These are phyloP conservation scores for Rhizopogon vesiculosus DNA, from an alignment of 768 basidiomycete genomes.

Conservation along the genomic window DNA sequence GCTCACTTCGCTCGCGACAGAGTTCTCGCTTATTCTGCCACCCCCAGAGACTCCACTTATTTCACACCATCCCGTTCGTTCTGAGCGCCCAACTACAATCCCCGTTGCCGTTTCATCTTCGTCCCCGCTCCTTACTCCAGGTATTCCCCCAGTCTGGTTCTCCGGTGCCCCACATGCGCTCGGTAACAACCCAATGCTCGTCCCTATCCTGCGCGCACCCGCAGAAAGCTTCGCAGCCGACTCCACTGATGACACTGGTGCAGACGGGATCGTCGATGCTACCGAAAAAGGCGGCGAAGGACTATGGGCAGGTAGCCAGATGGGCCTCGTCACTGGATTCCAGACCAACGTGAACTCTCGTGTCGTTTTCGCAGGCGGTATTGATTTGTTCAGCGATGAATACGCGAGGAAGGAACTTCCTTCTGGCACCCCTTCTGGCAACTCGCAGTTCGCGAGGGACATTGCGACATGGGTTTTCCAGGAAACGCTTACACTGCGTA, in stretches of 20 bases:
- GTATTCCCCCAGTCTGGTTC: conserved; percentile 66
- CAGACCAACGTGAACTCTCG: conserved; percentile 78
- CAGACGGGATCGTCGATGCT: conserved; percentile 64
- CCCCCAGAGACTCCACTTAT: conserved; percentile 80
- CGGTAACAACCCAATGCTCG: conserved; percentile 68
- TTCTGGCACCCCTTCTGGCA: conserved; percentile 64
- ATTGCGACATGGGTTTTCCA: conserved; percentile 90
- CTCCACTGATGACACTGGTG: conserved; percentile 47
- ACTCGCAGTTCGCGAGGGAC: conserved; percentile 68
- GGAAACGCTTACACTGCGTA: conserved; percentile 73
- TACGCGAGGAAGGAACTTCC: conserved; percentile 60
- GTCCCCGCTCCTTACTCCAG: conserved; percentile 41
- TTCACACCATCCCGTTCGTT: conserved; percentile 79
- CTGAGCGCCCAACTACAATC: conserved; percentile 58
- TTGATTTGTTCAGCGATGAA: conserved; percentile 75
- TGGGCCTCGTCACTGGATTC: conserved; percentile 83
- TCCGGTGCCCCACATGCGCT: conserved; percentile 65
- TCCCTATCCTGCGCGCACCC: conserved; percentile 80
- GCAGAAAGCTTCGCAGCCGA: conserved; percentile 74
- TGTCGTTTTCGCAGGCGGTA: conserved; percentile 76
- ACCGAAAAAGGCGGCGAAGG: conserved; percentile 74
- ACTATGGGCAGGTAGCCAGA: conserved; percentile 74
- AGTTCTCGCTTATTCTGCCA: conserved; percentile 88
- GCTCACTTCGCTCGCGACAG: conserved; percentile 73
- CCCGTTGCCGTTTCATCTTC: conserved; percentile 52